Evolutionary conservation across 1,139 yeast genomes (phyloP), one percentile per base, ranked within the genome.

Genomic region (Taphrina populina): DNA sequence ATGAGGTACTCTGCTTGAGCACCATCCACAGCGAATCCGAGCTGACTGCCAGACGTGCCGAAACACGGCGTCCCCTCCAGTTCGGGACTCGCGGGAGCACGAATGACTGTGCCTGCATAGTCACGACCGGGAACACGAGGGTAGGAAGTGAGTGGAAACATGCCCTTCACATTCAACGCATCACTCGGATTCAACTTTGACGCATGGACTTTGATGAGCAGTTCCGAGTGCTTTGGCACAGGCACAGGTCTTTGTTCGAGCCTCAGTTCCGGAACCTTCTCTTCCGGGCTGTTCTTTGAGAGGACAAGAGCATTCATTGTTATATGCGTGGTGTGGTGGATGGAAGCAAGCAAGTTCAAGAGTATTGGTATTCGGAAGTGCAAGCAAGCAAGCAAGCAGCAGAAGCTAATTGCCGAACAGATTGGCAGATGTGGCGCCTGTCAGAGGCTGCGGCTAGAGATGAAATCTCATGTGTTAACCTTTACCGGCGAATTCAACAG

Each of bases 131-230:
- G 47, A 19, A 30, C 15, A 7, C 47, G 29, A 5, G 47, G 47
- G 19, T 30, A 43, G 17, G 29, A 30, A 17, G 47, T 43, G 27
- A 30, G 20, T 13, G 47, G 47, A 32, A 43, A 43, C 11, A 35
- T 37, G 4, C 47, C 47, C 10, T 35, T 4, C 10, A 19, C 47
- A n/a, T 43, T 43, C 19, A 43, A 37, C 7, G 32, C 4, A 20
- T 43, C 47, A 21, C 47, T 43, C 4, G 47, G 47, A 32, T 43
- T 43, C 23, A 43, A 11, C 20, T 43, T 43, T 20, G 47, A 43
- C 11, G 37, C 47, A 11, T 11, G 24, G 4, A 43, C 37, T 13
- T 26, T 29, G 26, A 43, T 20, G 10, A 43, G 27, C 23, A 43
- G 29, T n/a, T 43, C 29, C 24, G 43, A 23, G 13, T 15, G n/a